Percentiles rank a stretch among this genome's conserved stretches.
These are phyloP conservation scores for Naegleria fowleri DNA, from an alignment of 208 protist species.

Conservation along the genomic window DNA sequence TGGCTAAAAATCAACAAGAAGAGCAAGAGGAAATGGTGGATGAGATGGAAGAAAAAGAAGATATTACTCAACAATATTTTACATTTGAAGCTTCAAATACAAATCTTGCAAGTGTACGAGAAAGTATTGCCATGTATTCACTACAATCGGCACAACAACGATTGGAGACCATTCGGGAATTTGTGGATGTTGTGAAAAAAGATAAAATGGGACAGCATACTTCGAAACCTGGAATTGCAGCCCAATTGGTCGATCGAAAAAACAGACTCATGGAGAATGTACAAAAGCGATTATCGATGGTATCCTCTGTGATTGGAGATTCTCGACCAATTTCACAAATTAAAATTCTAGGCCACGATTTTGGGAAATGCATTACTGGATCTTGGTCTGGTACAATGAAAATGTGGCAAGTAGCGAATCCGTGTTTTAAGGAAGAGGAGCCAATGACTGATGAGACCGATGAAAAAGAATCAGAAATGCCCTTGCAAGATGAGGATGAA, in stretches of 20 bases:
- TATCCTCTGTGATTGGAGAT: background rate
- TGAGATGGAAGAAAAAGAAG: conserved; percentile 1
- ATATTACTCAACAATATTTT: background rate
- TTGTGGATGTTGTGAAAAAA: background rate
- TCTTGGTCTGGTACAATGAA: background rate
- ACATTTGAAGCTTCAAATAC: background rate
- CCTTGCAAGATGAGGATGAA: background rate
- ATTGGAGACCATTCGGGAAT: background rate
- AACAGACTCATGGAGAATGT: background rate
- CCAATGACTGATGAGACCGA: background rate
- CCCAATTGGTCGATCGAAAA: background rate
- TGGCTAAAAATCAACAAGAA: background rate
- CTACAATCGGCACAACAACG: background rate
- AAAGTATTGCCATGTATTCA: background rate
- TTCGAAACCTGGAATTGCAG: background rate
- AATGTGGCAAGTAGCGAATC: background rate
- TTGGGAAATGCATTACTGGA: background rate
- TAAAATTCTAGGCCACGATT: background rate
- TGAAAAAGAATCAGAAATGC: background rate
- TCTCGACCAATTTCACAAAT: background rate
- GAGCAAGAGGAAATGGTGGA: background rate
- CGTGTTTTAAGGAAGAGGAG: background rate
- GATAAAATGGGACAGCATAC: background rate
- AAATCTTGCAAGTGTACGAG: background rate
- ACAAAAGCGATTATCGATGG: background rate